Evolutionary conservation across 2,329 filamentous ascomycete species (phyloP).

Genomic region (Coniella vitis): DNA sequence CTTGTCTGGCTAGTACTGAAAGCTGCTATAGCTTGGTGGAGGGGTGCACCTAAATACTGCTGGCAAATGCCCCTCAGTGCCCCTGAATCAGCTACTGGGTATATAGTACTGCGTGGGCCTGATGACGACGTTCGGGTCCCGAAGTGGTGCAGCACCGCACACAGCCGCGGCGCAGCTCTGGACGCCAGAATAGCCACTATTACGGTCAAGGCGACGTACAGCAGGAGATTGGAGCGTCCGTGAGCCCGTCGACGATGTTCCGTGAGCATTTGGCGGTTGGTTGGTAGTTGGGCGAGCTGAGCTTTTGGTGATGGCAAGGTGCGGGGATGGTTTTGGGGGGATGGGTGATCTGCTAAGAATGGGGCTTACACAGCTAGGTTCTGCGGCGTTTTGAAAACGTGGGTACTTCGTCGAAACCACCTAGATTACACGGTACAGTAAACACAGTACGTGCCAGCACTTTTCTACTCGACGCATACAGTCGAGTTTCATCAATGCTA

Average conservation of each 20-base stretch:
- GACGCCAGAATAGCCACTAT: constrained; percentile 19
- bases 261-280: constrained; percentile 4
- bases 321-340: neutral
- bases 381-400: too few relatives aligned
- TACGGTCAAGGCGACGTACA: constrained; percentile 16
- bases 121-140: constrained; percentile 16
- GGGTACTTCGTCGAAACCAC: too few relatives aligned
- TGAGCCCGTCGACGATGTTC: constrained; percentile 4
- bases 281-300: neutral
- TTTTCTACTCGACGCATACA: too few relatives aligned
- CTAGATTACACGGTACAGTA: too few relatives aligned
- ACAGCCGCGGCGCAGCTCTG: constrained; percentile 17
- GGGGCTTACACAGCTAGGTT: too few relatives aligned
- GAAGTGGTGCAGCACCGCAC: constrained; percentile 15
- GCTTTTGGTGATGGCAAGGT: neutral
- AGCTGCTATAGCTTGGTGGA: constrained; percentile 11
- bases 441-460: too few relatives aligned
- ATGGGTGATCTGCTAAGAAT: too few relatives aligned
- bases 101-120: constrained; percentile 14
- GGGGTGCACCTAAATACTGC: constrained; percentile 4
- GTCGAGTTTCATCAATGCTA: too few relatives aligned
- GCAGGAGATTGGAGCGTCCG: constrained; percentile 8
- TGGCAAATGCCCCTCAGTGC: constrained; percentile 12
- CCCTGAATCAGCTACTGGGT: constrained; percentile 9
- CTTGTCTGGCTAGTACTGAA: neutral